phyloP scores from a whole-genome alignment of 2,329 filamentous ascomycete genomes.

The Aureobasidium vineae region DNA sequence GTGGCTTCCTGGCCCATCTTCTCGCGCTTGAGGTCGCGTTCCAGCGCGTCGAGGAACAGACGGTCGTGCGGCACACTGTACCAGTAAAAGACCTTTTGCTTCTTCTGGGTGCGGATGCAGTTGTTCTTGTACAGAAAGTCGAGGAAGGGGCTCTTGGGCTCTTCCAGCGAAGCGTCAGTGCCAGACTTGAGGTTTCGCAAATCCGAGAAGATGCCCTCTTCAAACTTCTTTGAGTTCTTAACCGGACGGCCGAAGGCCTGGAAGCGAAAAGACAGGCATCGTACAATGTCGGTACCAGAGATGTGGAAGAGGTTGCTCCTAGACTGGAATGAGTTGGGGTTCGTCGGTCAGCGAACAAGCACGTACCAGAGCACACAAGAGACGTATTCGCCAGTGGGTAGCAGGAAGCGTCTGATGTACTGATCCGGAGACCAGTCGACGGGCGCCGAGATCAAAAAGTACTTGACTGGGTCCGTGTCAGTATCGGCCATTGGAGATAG shows the following conservation, averaged over 20 bases:
- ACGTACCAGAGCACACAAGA: slow-evolving; percentile 87
- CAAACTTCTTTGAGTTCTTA: slow-evolving; percentile 99
- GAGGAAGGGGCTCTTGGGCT: slow-evolving; percentile 97
- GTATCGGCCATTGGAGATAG: slow-evolving; percentile 28
- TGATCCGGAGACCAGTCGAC: slow-evolving; percentile 97
- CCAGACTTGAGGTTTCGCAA: slow-evolving; percentile 97
- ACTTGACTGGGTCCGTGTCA: slow-evolving; percentile 71
- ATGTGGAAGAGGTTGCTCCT: slow-evolving; percentile 99
- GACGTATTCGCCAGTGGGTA: slow-evolving; percentile 97
- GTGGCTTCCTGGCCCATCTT: slow-evolving; percentile 99
- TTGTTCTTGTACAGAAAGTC: slow-evolving; percentile 99
- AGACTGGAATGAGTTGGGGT: slow-evolving; percentile 15
- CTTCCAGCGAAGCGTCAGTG: slow-evolving; percentile 95
- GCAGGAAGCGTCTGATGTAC: slow-evolving; percentile 90
- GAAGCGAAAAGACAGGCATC: slow-evolving; percentile 96
- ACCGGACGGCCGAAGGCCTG: slow-evolving; percentile 97
- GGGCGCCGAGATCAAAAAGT: slow-evolving; percentile 97
- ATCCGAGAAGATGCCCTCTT: slow-evolving; percentile 99
- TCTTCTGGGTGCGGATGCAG: slow-evolving; percentile 99
- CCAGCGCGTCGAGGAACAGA: slow-evolving; percentile 93
- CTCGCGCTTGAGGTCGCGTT: slow-evolving; percentile 96
- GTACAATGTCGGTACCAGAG: slow-evolving; percentile 96
- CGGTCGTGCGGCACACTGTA: slow-evolving; percentile 98
- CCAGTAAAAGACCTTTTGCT: slow-evolving; percentile 99
- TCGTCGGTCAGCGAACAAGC: slow-evolving; percentile 30